phyloP scores from a whole-genome alignment of 306 rosid genomes.

The Cucurbita moschata region DNA sequence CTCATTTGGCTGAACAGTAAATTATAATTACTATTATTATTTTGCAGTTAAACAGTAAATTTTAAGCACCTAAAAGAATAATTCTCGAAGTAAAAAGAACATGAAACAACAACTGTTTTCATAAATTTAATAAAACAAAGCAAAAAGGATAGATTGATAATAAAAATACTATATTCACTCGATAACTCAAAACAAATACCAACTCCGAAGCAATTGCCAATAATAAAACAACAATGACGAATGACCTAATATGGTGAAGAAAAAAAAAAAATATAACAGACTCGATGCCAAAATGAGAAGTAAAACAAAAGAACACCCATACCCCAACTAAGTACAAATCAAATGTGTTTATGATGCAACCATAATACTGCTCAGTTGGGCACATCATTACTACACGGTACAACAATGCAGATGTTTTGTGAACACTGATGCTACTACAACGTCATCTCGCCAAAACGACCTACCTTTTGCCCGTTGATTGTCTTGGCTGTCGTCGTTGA shows the following conservation, averaged over 20 bases:
- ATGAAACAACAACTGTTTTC: neutral
- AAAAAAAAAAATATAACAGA: neutral
- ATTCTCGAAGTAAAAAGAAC: neutral
- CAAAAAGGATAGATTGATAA: neutral
- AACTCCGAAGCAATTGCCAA: constrained; percentile 6
- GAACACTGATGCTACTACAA: neutral
- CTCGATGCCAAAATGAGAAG: neutral
- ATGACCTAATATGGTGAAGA: constrained; percentile 4
- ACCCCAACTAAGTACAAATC: neutral
- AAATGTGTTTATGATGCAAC: constrained; percentile 5
- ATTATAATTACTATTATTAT: too few relatives aligned
- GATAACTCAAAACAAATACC: constrained; percentile 1
- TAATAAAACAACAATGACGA: constrained; percentile 4
- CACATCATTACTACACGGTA: constrained; percentile 2
- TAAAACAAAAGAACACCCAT: neutral
- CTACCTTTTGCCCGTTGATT: neutral
- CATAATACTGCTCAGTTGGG: neutral
- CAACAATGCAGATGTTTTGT: neutral
- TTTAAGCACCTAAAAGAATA: neutral
- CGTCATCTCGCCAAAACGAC: neutral
- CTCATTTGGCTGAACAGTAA: neutral
- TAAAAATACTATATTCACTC: constrained; percentile 7
- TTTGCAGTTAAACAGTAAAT: neutral
- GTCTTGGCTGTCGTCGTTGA: neutral
- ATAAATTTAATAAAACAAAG: neutral